Evolutionary conservation across 352 stramenopile species (phyloP).

Genomic region (Peronospora destructor): DNA sequence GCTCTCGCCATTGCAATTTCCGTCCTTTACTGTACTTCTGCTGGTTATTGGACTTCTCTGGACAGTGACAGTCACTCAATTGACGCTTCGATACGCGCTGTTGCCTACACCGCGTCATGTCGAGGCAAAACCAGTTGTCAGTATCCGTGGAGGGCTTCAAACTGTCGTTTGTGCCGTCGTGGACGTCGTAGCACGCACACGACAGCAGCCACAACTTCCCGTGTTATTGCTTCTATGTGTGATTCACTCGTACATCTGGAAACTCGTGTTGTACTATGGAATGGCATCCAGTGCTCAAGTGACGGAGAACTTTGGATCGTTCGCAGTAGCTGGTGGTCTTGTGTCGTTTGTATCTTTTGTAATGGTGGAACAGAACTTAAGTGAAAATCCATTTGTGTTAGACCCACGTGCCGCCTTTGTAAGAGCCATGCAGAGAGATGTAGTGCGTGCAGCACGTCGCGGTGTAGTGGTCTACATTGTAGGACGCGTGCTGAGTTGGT

Average conservation of each 20-base stretch:
- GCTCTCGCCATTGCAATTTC: conserved; percentile 32
- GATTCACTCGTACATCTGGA: conserved; percentile 46
- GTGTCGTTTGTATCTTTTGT: conserved; percentile 44
- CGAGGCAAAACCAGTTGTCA: conserved; percentile 16
- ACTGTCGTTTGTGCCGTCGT: conserved; percentile 30
- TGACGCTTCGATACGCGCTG: conserved; percentile 42
- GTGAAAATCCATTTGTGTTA: conserved; percentile 44
- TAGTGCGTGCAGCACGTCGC: conserved; percentile 38
- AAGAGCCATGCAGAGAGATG: conserved; percentile 31
- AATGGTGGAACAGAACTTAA: conserved; percentile 34
- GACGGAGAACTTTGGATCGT: conserved; percentile 25
- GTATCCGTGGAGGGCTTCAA: conserved; percentile 27
- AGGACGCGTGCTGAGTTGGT: conserved; percentile 19
- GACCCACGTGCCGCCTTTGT: conserved; percentile 37
- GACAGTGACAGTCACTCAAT: conserved; percentile 21
- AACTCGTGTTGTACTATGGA: conserved; percentile 33
- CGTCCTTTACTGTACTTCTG: conserved; percentile 21
- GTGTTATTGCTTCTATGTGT: conserved; percentile 40
- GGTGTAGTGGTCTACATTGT: conserved; percentile 36
- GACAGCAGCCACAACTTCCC: conserved; percentile 41
- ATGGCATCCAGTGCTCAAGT: conserved; percentile 16
- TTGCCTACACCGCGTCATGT: conserved; percentile 29
- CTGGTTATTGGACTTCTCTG: conserved; percentile 16
- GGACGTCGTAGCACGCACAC: conserved; percentile 27
- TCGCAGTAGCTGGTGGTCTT: conserved; percentile 32